phyloP scores from a whole-genome alignment of 352 stramenopile genomes.

The Phytopythium sindhum region DNA sequence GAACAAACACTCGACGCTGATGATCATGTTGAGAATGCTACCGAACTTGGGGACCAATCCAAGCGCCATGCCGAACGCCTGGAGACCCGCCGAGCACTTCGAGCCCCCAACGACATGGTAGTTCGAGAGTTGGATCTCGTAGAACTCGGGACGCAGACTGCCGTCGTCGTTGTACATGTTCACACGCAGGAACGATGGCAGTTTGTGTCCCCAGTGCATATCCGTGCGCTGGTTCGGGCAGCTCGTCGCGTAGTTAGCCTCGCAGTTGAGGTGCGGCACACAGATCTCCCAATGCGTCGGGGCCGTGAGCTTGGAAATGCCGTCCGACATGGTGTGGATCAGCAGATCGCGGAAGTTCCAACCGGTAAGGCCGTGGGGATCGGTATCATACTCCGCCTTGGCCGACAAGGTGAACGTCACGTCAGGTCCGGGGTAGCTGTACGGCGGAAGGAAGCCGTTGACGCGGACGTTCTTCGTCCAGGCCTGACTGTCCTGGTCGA shows the following conservation, averaged over 20 bases:
- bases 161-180: conserved; percentile 11
- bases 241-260: neutral
- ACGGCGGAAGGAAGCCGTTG: neutral
- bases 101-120: neutral
- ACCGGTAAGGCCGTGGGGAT: neutral
- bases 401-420: conserved; percentile 5
- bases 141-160: conserved; percentile 9
- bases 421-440: neutral
- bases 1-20: too few species aligned
- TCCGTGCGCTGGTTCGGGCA: conserved; percentile 2
- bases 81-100: too few species aligned
- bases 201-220: conserved; percentile 6
- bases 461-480: neutral
- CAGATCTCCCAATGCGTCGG: conserved; percentile 5
- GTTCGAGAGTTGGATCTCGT: conserved; percentile 6
- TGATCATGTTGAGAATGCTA: too few species aligned
- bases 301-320: conserved; percentile 3
- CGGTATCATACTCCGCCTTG: conserved; percentile 6
- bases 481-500: neutral
- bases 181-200: conserved; percentile 2
- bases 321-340: conserved; percentile 10
- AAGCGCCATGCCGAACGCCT: too few species aligned
- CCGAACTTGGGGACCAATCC: too few species aligned
- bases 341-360: conserved; percentile 13
- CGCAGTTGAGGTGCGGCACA: neutral